Base-by-base conservation (phyloP, 257 asterid species). In the Capsicum chinense region DNA sequence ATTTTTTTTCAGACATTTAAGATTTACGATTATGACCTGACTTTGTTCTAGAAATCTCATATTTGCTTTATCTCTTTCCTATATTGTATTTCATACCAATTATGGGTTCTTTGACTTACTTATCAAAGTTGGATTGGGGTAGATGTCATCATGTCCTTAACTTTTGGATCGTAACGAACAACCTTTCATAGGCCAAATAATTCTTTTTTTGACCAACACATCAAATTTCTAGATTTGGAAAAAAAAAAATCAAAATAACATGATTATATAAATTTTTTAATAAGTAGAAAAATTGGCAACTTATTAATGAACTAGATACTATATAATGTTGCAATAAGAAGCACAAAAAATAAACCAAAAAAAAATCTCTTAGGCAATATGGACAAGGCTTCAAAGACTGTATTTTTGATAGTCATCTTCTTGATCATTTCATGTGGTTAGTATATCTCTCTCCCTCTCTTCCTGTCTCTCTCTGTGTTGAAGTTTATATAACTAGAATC, bases 371-470 rank as follows among this genome's bases (percentile, higher is more conserved):
- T 42, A 16, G 33, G 14, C 9, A 70, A 44, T 44, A 70, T 70
- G 35, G 5, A 70, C 57, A 70, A 67, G 52, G 17, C 13, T 33
- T 39, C 78, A 67, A 37, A 19, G 6, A 67, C 5, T 13, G 2
- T 37, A 3, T 14, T 67, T 67, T 14, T 67, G 0, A 7, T 67
- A 12, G 2, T 67, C 11, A 7, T 12, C 15, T 17, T 70, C 56
- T 70, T 70, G 37, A 70, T 70, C 37, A 44, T 11, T 63, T 26
- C 67, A 60, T n/a, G 67, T 60, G 67, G 67, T 60, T 60, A 60
- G 67, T n/a, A 60, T 19, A 7, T n/a, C 5, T 7, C 35, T 59
- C 3, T 58, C 9, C 5, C 12, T 1, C 7, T 56, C 2, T 48
- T 3, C 59, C 6, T 13, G 6, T 56, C 17, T 13, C 59, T 12